Base-by-base conservation (phyloP, 768 basidiomycete genomes). In the Lactifluus pinguis region DNA sequence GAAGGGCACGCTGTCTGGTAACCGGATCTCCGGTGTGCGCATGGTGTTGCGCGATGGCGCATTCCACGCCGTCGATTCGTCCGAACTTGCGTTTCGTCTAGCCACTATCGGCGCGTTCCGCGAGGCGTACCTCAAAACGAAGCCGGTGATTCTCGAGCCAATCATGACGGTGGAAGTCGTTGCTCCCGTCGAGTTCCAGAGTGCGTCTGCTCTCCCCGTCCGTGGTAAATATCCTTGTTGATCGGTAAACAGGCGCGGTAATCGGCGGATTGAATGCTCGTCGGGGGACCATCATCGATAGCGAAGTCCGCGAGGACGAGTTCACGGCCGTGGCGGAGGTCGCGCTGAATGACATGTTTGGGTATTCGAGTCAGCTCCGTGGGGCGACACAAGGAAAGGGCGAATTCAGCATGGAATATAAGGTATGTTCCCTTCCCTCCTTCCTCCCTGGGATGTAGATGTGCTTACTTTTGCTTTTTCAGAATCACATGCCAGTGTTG, bases 101-200 rank as follows among this genome's bases (percentile, higher is more conserved):
- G 90, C 92, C 6, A 85, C 91, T 6, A 86, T 95, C 44, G 89
- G 92, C 55, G 95, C 94, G 0, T 95, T 98, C 81, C 83, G 90
- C 55, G 95, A 98, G 68, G 84, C 86, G 4, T 98, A 89, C 78
- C 77, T 78, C 64, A 80, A 80, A 64, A 86, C 91, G 49, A 77
- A 77, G 54, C 85, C 92, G 0, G 85, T 92, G 55, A 87, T 99
- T 58, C 76, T 99, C 44, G 95, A 99, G 71, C 95, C 95, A n/a
- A 87, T 98, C 74, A 99, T 99, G 95, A 90, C 83, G 15, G 95
- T 99, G 41, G 95, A 99, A 69, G 92, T 98, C 30, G 87, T 98
- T 42, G 95, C 95, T 0, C 97, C 97, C 2, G 79, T 83, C 13
- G 97, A 99, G 70, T 99, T 98, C 81, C 97, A 99, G 72, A 88